A percentile compares a stretch with the other conserved stretches of the same genome.
Evolutionary conservation across 1,139 yeast genomes (phyloP).

Genomic region (Meyerozyma athensensis): DNA sequence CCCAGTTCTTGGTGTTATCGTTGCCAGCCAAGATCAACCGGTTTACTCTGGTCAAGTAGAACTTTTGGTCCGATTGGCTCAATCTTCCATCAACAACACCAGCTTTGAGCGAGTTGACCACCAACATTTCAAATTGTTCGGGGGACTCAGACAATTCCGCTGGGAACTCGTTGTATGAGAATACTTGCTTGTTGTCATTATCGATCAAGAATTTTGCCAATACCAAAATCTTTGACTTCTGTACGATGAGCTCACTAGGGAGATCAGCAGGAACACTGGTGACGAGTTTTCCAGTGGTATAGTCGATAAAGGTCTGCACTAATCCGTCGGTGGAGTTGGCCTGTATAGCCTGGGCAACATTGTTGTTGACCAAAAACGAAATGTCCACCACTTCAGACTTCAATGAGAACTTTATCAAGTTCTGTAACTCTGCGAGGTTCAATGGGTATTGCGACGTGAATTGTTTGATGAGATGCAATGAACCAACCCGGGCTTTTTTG

Average conservation of each 20-base stretch:
- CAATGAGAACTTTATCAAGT: constrained; percentile 35
- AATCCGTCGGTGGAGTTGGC: constrained; percentile 18
- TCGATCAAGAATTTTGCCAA: constrained; percentile 36
- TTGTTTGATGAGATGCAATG: constrained; percentile 34
- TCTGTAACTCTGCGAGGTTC: constrained; percentile 25
- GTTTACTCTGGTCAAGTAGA: constrained; percentile 40
- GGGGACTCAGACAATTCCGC: constrained; percentile 22
- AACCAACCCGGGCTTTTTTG: constrained; percentile 20
- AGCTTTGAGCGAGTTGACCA: constrained; percentile 41
- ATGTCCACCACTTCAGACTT: constrained; percentile 40
- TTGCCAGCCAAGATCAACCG: constrained; percentile 39
- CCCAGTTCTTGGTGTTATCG: constrained; percentile 33
- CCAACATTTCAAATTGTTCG: constrained; percentile 37
- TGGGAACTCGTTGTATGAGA: constrained; percentile 39
- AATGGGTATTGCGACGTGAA: constrained; percentile 28
- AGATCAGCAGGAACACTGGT: constrained; percentile 15
- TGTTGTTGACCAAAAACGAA: constrained; percentile 40
- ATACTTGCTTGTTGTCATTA: constrained; percentile 23
- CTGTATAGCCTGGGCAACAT: constrained; percentile 30
- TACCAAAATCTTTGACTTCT: constrained; percentile 39
- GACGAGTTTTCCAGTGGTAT: constrained; percentile 33
- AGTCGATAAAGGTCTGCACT: constrained; percentile 27
- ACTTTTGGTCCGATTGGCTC: constrained; percentile 42
- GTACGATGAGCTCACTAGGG: constrained; percentile 22
- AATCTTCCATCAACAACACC: constrained; percentile 46